Evolutionary conservation across 2,329 filamentous ascomycete species (phyloP).

Genomic region (Dissoconium aciculare): DNA sequence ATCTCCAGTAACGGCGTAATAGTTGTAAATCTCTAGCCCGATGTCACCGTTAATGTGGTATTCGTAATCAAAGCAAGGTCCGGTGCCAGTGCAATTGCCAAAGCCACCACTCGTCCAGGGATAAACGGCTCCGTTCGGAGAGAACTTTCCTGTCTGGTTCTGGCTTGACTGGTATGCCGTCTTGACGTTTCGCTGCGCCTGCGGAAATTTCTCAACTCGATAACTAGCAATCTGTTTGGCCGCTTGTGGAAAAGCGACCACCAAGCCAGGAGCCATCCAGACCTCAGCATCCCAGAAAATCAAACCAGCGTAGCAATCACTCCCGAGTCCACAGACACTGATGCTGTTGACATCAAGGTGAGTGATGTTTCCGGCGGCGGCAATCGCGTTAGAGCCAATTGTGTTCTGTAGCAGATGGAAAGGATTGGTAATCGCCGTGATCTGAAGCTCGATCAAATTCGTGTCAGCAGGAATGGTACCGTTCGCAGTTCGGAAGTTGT

Average conservation of each 20-base stretch:
- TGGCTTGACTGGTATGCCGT: slow-evolving; percentile 43
- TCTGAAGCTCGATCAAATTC: slow-evolving; percentile 42
- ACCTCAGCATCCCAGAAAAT: slow-evolving; percentile 54
- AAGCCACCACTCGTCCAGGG: slow-evolving; percentile 53
- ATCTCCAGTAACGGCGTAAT: slow-evolving; percentile 46
- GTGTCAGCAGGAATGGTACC: slow-evolving; percentile 43
- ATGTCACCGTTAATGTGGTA: slow-evolving; percentile 61
- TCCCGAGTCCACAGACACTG: slow-evolving; percentile 51
- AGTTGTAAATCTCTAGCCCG: slow-evolving; percentile 45
- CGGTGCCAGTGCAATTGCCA: slow-evolving; percentile 51
- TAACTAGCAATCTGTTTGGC: slow-evolving; percentile 51
- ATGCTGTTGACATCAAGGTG: slow-evolving; percentile 48
- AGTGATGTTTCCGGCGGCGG: slow-evolving; percentile 33
- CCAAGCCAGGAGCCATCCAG: slow-evolving; percentile 54
- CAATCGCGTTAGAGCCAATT: slow-evolving; percentile 39
- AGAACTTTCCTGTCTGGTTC: slow-evolving; percentile 42
- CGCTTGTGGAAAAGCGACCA: slow-evolving; percentile 47
- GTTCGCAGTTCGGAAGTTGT: slow-evolving; percentile 43
- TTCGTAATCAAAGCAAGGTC: slow-evolving; percentile 53
- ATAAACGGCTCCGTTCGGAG: slow-evolving; percentile 44
- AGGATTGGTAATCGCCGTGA: slow-evolving; percentile 39
- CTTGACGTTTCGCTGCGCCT: slow-evolving; percentile 46
- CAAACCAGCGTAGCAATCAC: slow-evolving; percentile 51
- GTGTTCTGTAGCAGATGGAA: slow-evolving; percentile 44
- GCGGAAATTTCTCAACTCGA: slow-evolving; percentile 41